A percentile compares a stretch with the other conserved stretches of the same genome.
phyloP scores from a whole-genome alignment of 192 early-diverging fungal genomes.

The Coemansia sp. region DNA sequence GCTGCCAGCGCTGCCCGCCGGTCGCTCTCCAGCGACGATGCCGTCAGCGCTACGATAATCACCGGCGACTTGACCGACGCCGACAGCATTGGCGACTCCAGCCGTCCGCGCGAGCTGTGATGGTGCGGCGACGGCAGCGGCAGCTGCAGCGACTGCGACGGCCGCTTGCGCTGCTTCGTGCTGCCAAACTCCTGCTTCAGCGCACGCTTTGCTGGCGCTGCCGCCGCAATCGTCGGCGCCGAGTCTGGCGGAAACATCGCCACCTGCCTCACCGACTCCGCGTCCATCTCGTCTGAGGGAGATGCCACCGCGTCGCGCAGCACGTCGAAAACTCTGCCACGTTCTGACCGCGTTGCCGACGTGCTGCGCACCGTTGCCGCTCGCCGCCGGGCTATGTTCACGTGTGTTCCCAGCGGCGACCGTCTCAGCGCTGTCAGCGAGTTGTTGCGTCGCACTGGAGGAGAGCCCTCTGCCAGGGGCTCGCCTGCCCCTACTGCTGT shows the following conservation, averaged over 20 bases:
- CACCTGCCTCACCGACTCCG: slow-evolving; percentile 11
- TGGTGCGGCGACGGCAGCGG: slow-evolving; percentile 6
- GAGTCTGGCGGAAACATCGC: slow-evolving; percentile 31
- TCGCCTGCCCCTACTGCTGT: not conserved
- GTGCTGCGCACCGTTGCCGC: slow-evolving; percentile 3
- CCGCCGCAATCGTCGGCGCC: not conserved
- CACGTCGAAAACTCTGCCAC: not conserved
- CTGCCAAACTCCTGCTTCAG: too few species aligned
- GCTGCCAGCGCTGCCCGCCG: slow-evolving; percentile 72
- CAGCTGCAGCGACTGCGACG: slow-evolving; percentile 15
- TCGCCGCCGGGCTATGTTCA: slow-evolving; percentile 3
- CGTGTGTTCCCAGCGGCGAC: slow-evolving; percentile 2
- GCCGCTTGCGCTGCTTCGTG: slow-evolving; percentile 3
- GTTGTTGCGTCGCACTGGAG: slow-evolving; percentile 8
- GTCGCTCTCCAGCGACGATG: slow-evolving; percentile 68
- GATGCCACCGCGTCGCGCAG: slow-evolving; percentile 8
- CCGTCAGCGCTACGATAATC: slow-evolving; percentile 86
- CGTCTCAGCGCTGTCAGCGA: slow-evolving; percentile 7
- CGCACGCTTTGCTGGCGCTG: not conserved
- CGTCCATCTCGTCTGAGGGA: slow-evolving; percentile 11
- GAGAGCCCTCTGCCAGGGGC: not conserved
- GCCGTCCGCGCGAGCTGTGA: not conserved
- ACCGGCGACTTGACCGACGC: slow-evolving; percentile 59
- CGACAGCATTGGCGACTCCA: slow-evolving; percentile 24
- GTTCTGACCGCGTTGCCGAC: not conserved